Percentiles rank a stretch among this genome's conserved stretches.
These are phyloP conservation scores for Cryptosporidium muris DNA, from an alignment of 169 alveolate species.

Conservation along the genomic window DNA sequence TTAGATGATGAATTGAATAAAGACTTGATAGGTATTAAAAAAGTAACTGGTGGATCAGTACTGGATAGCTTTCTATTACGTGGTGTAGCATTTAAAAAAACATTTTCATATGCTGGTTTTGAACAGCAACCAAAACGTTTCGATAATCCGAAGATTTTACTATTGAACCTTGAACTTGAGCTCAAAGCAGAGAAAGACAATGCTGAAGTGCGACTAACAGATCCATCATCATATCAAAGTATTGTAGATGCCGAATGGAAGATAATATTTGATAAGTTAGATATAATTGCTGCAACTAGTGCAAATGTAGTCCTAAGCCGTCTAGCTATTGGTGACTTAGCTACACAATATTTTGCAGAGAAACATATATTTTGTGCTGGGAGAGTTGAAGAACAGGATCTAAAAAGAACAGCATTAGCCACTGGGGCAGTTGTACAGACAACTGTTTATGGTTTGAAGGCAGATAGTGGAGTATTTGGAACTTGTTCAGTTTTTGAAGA, in stretches of 20 bases:
- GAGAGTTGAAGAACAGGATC: slow-evolving; percentile 94
- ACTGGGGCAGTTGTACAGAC: slow-evolving; percentile 96
- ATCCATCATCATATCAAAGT: slow-evolving; percentile 91
- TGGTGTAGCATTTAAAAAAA: slow-evolving; percentile 98
- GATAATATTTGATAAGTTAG: slow-evolving; percentile 93
- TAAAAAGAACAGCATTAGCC: slow-evolving; percentile 92
- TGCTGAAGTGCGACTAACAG: slow-evolving; percentile 90
- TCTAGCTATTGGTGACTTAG: slow-evolving; percentile 98
- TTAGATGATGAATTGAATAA: slow-evolving; percentile 91
- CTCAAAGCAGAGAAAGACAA: slow-evolving; percentile 98
- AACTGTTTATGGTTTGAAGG: slow-evolving; percentile 90
- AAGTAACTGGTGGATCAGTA: slow-evolving; percentile 96
- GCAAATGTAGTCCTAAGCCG: slow-evolving; percentile 93
- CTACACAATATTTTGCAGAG: slow-evolving; percentile 99
- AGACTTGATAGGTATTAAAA: slow-evolving; percentile 94
- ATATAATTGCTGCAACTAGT: slow-evolving; percentile 90
- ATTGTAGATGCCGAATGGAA: slow-evolving; percentile 99
- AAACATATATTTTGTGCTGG: slow-evolving; percentile 96
- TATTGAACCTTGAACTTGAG: slow-evolving; percentile 95
- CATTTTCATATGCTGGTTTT: slow-evolving; percentile 99
- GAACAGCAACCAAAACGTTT: slow-evolving; percentile 97
- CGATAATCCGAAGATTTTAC: slow-evolving; percentile 91
- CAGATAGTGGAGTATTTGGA: slow-evolving; percentile 90
- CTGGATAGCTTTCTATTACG: slow-evolving; percentile 90
- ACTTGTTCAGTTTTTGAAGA: slow-evolving; percentile 96